Conservation (phyloP, 2,329 filamentous ascomycete genomes). For the Colletotrichum orchidophilum region DNA sequence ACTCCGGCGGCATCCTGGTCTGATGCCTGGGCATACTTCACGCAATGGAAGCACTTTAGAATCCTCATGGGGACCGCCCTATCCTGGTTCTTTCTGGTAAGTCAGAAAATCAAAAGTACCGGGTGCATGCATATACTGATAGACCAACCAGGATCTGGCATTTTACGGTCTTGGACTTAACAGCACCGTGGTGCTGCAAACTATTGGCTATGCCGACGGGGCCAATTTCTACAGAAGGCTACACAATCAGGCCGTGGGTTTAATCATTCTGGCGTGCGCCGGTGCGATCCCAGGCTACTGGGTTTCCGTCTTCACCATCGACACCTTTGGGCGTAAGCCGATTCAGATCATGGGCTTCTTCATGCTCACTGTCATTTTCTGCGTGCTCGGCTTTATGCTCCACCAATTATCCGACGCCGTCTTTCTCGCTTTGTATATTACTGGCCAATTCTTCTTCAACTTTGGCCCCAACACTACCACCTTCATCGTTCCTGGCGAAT, state of each 20-base stretch:
- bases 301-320: conserved; percentile 77
- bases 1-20: conserved; percentile 75
- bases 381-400: conserved; percentile 69
- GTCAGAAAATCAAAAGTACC: conserved; percentile 23
- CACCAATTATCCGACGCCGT: conserved; percentile 55
- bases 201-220: conserved; percentile 76
- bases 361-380: conserved; percentile 69
- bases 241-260: conserved; percentile 78
- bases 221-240: conserved; percentile 73
- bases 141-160: conserved; percentile 63
- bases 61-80: conserved; percentile 79
- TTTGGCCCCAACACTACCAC: conserved; percentile 74
- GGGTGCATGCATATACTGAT: conserved; percentile 27
- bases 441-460: conserved; percentile 75
- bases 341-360: conserved; percentile 74
- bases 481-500: conserved; percentile 72
- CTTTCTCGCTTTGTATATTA: conserved; percentile 69
- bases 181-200: conserved; percentile 74
- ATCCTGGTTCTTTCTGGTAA: conserved; percentile 81
- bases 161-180: conserved; percentile 81
- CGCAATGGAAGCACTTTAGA: conserved; percentile 74
- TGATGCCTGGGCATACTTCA: conserved; percentile 75
- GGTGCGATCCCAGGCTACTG: conserved; percentile 85
- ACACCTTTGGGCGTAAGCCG: conserved; percentile 80
- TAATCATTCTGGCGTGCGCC: conserved; percentile 80